These are phyloP conservation scores for Hawksworthiomyces lignivorus DNA, from an alignment of 2,329 filamentous ascomycete species.

Conservation along the genomic window DNA sequence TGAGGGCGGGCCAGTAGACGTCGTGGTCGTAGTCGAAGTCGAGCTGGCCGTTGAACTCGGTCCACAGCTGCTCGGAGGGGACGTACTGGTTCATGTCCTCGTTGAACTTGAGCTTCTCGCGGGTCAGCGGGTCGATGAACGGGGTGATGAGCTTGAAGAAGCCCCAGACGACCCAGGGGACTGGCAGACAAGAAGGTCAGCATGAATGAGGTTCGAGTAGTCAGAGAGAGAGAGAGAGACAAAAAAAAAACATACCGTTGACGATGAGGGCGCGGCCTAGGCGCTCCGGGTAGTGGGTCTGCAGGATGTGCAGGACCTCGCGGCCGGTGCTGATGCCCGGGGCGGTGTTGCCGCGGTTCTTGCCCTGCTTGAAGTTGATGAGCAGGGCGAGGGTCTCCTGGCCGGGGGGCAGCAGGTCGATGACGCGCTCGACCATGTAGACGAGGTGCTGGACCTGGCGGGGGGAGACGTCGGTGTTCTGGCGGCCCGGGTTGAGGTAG, in stretches of 20 bases:
- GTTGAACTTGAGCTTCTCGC: slow-evolving; percentile 96
- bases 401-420: slow-evolving; percentile 79
- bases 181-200: too few relatives aligned
- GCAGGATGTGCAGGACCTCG: slow-evolving; percentile 82
- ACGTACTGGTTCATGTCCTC: slow-evolving; percentile 80
- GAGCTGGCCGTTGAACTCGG: slow-evolving; percentile 65
- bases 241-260: slow-evolving; percentile 53
- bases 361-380: slow-evolving; percentile 83
- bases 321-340: slow-evolving; percentile 69
- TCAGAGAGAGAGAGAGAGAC: background rate
- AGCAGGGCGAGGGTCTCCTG: slow-evolving; percentile 82
- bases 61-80: slow-evolving; percentile 74
- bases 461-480: slow-evolving; percentile 84
- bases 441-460: slow-evolving; percentile 90
- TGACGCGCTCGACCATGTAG: slow-evolving; percentile 86
- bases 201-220: too few relatives aligned
- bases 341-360: slow-evolving; percentile 62
- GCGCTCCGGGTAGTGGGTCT: slow-evolving; percentile 92
- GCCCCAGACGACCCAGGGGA: slow-evolving; percentile 82
- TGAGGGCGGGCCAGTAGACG: slow-evolving; percentile 81
- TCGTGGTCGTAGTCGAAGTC: slow-evolving; percentile 88
- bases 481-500: slow-evolving; percentile 80
- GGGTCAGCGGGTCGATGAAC: slow-evolving; percentile 91
- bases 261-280: slow-evolving; percentile 83
- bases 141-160: slow-evolving; percentile 96